Evolutionary conservation across 768 basidiomycete genomes (phyloP).

Genomic region (Hygrocybe punicea): DNA sequence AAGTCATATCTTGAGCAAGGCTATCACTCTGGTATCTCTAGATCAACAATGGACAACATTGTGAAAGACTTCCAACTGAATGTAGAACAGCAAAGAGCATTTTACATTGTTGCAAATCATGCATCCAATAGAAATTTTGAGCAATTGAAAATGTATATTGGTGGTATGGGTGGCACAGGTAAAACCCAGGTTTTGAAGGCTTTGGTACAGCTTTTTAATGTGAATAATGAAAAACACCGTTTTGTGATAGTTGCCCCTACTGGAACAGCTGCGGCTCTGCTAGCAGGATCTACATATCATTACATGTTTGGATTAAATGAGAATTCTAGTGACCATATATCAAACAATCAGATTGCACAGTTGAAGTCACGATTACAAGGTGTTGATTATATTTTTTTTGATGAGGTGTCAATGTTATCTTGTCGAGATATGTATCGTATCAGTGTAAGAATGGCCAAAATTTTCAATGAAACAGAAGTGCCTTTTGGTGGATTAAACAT

Average conservation of each 20-base stretch:
- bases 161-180: constrained; percentile 33
- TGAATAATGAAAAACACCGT: constrained; percentile 24
- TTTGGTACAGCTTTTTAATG: constrained; percentile 20
- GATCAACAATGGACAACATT: no score
- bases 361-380: constrained; percentile 12
- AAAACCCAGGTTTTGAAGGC: constrained; percentile 32
- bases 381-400: constrained; percentile 38
- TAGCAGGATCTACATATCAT: constrained; percentile 26
- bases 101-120: no score
- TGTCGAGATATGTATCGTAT: no score
- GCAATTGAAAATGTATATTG: no score
- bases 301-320: constrained; percentile 8
- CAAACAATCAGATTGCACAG: constrained; percentile 3
- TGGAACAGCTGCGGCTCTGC: constrained; percentile 22
- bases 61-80: no score
- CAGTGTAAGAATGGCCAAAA: no score
- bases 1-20: no score
- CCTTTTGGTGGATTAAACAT: no score
- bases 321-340: not conserved
- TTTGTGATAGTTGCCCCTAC: constrained; percentile 26
- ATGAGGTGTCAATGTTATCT: constrained; percentile 28
- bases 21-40: no score
- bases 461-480: no score
- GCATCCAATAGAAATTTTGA: no score
- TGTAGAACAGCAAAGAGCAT: no score